phyloP scores from a whole-genome alignment of 2,329 filamentous ascomycete genomes.

The Rhexocercosporidium sp. region DNA sequence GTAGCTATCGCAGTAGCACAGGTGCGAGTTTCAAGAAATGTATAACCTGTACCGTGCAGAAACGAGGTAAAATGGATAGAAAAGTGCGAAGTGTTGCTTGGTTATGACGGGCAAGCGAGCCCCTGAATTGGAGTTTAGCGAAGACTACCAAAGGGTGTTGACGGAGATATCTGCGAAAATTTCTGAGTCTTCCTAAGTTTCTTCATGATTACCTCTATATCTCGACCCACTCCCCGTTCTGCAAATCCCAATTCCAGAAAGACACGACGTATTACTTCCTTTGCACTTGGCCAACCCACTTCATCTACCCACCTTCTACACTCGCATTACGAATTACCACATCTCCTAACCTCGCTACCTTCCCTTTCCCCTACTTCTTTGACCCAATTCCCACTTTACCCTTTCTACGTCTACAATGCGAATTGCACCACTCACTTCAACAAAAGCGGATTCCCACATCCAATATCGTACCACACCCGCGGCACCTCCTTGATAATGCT shows the following conservation, averaged over 20 bases:
- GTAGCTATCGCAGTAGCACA: background rate
- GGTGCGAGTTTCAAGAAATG: slow-evolving; percentile 49
- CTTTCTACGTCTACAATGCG: background rate
- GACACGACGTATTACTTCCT: background rate
- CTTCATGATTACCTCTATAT: background rate
- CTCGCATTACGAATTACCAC: background rate
- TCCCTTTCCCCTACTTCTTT: background rate
- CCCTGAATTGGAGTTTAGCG: background rate
- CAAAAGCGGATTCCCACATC: slow-evolving; percentile 29
- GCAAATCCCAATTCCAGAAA: background rate
- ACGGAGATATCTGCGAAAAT: background rate
- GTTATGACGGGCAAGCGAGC: background rate
- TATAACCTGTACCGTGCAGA: slow-evolving; percentile 68
- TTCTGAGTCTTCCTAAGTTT: background rate
- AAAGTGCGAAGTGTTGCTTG: background rate
- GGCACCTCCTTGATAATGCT: slow-evolving; percentile 30
- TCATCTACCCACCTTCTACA: background rate
- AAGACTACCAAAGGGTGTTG: background rate
- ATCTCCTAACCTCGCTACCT: too few relatives aligned
- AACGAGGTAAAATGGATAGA: too few relatives aligned
- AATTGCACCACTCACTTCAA: background rate
- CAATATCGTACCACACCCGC: slow-evolving; percentile 38
- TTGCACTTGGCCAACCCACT: too few relatives aligned
- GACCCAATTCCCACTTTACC: background rate
- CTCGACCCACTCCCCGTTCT: too few relatives aligned